Evolutionary conservation across 2,329 filamentous ascomycete species (phyloP).

Genomic region (Phialophora macrospora): DNA sequence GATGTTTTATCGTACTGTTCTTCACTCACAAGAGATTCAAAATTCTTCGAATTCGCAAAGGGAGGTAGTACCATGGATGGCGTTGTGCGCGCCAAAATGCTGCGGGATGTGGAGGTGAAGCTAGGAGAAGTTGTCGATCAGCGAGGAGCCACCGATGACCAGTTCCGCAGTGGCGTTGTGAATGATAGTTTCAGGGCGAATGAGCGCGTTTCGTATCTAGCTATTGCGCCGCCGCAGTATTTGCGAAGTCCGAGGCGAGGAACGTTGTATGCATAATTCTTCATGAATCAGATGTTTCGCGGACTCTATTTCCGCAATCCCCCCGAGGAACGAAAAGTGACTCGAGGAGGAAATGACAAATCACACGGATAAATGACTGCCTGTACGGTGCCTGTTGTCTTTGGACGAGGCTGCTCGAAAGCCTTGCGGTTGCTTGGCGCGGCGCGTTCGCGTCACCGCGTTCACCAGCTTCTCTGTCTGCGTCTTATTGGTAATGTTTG

Average conservation of each 20-base stretch:
- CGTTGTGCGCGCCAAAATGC: not conserved
- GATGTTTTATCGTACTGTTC: constrained; percentile 34
- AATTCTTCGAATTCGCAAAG: not conserved
- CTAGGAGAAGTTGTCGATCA: not conserved
- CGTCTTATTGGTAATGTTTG: not conserved
- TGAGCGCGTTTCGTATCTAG: not conserved
- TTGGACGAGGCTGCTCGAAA: not conserved
- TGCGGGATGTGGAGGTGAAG: not conserved
- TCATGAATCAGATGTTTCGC: not conserved
- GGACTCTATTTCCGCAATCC: not conserved
- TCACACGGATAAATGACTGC: not conserved
- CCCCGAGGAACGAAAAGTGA: not conserved
- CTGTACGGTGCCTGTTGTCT: not conserved
- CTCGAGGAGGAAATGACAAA: not conserved
- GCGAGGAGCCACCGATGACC: not conserved
- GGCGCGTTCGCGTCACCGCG: constrained; percentile 1
- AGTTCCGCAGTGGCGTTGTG: not conserved
- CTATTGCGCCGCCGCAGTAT: not conserved
- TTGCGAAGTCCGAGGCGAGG: not conserved
- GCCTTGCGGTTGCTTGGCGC: not conserved
- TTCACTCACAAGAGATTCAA: constrained; percentile 2
- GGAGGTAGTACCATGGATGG: not conserved
- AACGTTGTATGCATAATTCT: not conserved
- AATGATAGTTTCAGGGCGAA: not conserved
- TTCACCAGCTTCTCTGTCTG: not conserved